phyloP scores from a whole-genome alignment of 257 asterid species.

The Striga asiatica region DNA sequence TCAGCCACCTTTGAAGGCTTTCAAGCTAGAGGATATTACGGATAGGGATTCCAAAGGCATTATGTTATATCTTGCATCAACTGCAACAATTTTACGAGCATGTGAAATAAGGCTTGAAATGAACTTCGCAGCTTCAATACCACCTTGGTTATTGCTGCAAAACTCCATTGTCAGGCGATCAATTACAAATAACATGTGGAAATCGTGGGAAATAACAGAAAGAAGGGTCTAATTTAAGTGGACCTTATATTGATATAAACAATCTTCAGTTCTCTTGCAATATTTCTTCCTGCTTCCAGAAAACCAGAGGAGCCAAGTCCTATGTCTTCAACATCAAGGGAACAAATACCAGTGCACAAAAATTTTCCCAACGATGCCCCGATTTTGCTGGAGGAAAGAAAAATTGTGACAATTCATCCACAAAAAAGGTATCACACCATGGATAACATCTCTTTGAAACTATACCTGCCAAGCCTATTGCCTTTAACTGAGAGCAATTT shows the following conservation, averaged over 20 bases:
- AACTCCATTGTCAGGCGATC: slow-evolving; percentile 13
- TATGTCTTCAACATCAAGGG: slow-evolving; percentile 60
- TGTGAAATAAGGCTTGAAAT: slow-evolving; percentile 44
- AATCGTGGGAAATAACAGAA: background rate
- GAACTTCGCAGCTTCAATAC: slow-evolving; percentile 66
- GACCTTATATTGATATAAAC: slow-evolving; percentile 69
- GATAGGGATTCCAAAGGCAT: slow-evolving; percentile 68
- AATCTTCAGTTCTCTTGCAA: slow-evolving; percentile 37
- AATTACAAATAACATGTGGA: background rate
- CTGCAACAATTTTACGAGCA: slow-evolving; percentile 39
- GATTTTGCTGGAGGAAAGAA: slow-evolving; percentile 41
- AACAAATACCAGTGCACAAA: slow-evolving; percentile 48
- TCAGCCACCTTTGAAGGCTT: slow-evolving; percentile 47
- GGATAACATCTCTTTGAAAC: slow-evolving; percentile 10
- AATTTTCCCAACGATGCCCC: slow-evolving; percentile 57
- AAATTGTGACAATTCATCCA: slow-evolving; percentile 1
- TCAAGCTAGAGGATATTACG: slow-evolving; percentile 37
- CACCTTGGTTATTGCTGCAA: slow-evolving; percentile 75
- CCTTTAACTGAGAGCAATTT: slow-evolving; percentile 60
- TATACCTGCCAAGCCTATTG: slow-evolving; percentile 82
- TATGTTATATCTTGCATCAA: slow-evolving; percentile 59
- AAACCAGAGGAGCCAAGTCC: slow-evolving; percentile 74
- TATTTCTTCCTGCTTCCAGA: slow-evolving; percentile 33
- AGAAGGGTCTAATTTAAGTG: slow-evolving; percentile 4
- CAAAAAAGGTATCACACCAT: slow-evolving; percentile 11